These are phyloP conservation scores for Paecilomyces variotii DNA, from an alignment of 2,329 filamentous ascomycete genomes.

Conservation along the genomic window DNA sequence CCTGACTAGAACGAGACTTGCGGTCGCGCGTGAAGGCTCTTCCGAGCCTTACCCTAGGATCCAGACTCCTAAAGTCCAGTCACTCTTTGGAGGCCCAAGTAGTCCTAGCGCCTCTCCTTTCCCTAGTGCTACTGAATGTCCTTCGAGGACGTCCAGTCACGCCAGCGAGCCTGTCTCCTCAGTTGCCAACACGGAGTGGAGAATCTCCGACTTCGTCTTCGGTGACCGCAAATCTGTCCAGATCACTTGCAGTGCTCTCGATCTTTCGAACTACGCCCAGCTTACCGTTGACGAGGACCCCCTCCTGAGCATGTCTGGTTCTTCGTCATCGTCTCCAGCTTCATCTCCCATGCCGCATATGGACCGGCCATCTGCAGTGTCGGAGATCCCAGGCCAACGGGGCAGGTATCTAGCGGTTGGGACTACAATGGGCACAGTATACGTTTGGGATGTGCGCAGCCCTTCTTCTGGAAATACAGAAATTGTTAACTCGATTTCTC, in stretches of 20 bases:
- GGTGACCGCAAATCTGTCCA: constrained; percentile 51
- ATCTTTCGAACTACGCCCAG: constrained; percentile 64
- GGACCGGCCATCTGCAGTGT: constrained; percentile 31
- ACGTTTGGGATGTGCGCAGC: constrained; percentile 79
- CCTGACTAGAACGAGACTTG: constrained; percentile 48
- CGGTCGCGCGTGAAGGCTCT: constrained; percentile 16
- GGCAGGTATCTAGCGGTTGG: constrained; percentile 75
- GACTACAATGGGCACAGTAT: constrained; percentile 65
- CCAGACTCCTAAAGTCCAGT: constrained; percentile 21
- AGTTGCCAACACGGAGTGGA: constrained; percentile 55
- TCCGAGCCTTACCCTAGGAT: constrained; percentile 10
- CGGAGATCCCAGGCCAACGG: constrained; percentile 75
- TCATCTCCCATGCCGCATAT: constrained; percentile 46
- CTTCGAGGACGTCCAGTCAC: constrained; percentile 24
- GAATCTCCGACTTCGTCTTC: constrained; percentile 53
- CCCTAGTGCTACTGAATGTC: background rate
- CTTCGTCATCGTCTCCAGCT: constrained; percentile 45
- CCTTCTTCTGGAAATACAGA: constrained; percentile 47
- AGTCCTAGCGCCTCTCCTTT: constrained; percentile 7
- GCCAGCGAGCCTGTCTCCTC: constrained; percentile 25
- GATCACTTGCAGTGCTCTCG: constrained; percentile 64
- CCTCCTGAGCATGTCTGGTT: constrained; percentile 52
- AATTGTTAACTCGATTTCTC: constrained; percentile 53
- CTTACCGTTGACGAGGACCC: constrained; percentile 73
- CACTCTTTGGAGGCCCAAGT: constrained; percentile 44